Conservation (phyloP, 202 grass and related monocot species). For the Saccharum hybrid region DNA sequence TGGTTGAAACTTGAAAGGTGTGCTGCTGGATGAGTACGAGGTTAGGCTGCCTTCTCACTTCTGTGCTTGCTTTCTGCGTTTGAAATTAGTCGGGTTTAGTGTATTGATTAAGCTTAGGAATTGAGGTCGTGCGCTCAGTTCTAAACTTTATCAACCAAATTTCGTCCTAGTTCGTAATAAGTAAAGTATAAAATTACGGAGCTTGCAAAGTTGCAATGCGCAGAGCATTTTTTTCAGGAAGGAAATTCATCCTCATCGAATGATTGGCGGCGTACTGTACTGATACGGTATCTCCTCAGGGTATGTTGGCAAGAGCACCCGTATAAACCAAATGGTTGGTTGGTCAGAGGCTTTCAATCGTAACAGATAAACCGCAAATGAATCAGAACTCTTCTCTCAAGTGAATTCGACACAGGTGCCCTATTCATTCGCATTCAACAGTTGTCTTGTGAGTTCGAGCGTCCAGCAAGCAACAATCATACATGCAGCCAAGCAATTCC, state of each 20-base stretch:
- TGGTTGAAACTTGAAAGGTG: too few species aligned
- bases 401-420: too few species aligned
- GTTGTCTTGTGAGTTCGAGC: too few species aligned
- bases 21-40: constrained; percentile 79
- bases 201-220: not conserved
- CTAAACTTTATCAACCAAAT: not conserved
- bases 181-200: not conserved
- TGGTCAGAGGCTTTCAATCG: constrained; percentile 90
- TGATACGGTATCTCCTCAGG: constrained; percentile 44
- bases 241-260: not conserved
- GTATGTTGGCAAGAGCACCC: constrained; percentile 94
- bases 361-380: constrained; percentile 84
- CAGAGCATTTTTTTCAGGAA: not conserved
- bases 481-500: not conserved
- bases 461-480: too few species aligned
- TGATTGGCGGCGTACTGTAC: not conserved
- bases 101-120: not conserved
- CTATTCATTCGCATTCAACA: too few species aligned
- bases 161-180: not conserved
- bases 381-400: too few species aligned
- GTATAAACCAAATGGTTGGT: constrained; percentile 93
- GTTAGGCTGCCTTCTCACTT: constrained; percentile 42
- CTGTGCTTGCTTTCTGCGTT: constrained; percentile 1
- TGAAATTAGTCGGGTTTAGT: not conserved
- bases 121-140: not conserved